Evolutionary conservation across 2,329 filamentous ascomycete species (phyloP).

Genomic region (Sclerotinia minor): DNA sequence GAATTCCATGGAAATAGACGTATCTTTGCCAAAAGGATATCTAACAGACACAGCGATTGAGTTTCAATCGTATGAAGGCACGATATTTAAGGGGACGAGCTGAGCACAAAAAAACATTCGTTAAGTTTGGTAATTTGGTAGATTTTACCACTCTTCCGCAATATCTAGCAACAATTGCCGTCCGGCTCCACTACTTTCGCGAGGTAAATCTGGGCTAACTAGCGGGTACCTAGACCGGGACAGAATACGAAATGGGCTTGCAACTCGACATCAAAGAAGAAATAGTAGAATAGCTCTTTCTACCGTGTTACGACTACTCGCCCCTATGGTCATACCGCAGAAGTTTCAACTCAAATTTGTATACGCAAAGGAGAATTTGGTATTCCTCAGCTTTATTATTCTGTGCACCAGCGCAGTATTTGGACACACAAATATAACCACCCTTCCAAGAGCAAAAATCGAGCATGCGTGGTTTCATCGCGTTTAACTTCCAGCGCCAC

Average conservation of each 20-base stretch:
- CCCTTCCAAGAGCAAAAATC: background rate
- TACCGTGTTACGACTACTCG: background rate
- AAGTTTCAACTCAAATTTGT: conserved; percentile 1
- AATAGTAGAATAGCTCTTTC: background rate
- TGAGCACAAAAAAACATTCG: background rate
- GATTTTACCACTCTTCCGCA: background rate
- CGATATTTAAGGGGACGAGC: background rate
- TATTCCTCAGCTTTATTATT: conserved; percentile 19
- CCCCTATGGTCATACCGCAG: background rate
- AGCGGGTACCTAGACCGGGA: background rate
- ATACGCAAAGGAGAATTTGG: background rate
- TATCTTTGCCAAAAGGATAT: background rate
- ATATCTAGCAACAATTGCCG: background rate
- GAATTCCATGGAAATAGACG: background rate
- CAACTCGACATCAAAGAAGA: background rate
- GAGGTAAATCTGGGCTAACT: background rate
- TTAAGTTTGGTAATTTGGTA: background rate
- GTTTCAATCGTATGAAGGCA: background rate
- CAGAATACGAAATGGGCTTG: background rate
- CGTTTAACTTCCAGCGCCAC: conserved; percentile 18
- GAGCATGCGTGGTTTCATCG: background rate
- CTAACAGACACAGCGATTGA: background rate
- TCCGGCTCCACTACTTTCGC: background rate
- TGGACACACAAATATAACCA: conserved; percentile 9
- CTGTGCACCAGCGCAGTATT: background rate